Evolutionary conservation across 1,284 basidiomycete genomes (phyloP), one percentile per base, ranked within the genome.

Genomic region (Mycena citricolor): DNA sequence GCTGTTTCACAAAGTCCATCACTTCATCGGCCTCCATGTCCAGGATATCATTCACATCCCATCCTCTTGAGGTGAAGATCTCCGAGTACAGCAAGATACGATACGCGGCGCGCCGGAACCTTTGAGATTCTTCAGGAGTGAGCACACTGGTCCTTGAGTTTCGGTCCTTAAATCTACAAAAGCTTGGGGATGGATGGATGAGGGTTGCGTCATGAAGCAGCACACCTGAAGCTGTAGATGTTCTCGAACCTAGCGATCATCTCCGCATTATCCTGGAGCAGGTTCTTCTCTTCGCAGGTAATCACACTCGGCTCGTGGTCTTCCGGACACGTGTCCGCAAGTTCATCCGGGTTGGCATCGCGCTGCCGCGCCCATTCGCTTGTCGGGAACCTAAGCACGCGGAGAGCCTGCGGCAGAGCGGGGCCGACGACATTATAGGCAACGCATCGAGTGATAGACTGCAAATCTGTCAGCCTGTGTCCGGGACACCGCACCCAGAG

Each of bases 41-140:
- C 4, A 38, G 30, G 5, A 32, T 23, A 0, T 34, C 39, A 1
- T 43, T 36, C 3, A 11, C 4, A 2, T 21, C n/a, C 29, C 28
- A 32, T 21, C 24, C 24, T 4, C 17, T 3, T 6, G n/a, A 16
- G 1, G 39, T 5, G 37, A 51, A 51, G 4, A 47, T 20, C 5
- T 32, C 24, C 23, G 28, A 39, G 21, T 25, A 51, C 1, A 39
- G 44, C 31, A 35, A 35, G 25, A 51, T 39, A 11, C 49, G 33
- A 24, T 46, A 51, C 16, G 31, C 21, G 4, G 49, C 49, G 1
- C 35, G 44, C 8, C 44, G 44, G 43, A 51, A 46, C 29, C 43
- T 34, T 26, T 14, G 22, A 1, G 44, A 51, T 16, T 51, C 49
- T 11, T 42, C 44, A 1, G 34, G 7, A 8, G 43, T 46, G 6